A percentile compares a stretch with the other conserved stretches of the same genome.
Evolutionary conservation across 208 protist genomes (phyloP).

Genomic region (Acanthamoeba quina): DNA sequence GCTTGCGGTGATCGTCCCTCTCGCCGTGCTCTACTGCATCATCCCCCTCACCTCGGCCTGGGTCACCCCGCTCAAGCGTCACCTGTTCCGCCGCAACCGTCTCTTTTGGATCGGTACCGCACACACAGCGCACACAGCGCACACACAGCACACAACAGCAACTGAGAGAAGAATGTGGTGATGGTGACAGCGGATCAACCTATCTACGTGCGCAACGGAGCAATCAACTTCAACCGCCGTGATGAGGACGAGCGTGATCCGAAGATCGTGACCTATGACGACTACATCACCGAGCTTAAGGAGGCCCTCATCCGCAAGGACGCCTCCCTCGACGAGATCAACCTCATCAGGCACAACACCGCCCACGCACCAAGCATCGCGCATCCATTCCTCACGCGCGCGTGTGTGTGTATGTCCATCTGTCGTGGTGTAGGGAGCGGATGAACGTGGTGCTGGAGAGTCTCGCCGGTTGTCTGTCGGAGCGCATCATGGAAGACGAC

Average conservation of each 20-base stretch:
- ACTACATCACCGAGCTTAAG: slow-evolving; percentile 65
- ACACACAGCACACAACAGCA: background rate
- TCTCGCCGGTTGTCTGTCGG: slow-evolving; percentile 21
- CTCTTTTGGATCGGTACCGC: slow-evolving; percentile 38
- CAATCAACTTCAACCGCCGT: background rate
- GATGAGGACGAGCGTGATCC: slow-evolving; percentile 33
- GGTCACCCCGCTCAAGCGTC: slow-evolving; percentile 57
- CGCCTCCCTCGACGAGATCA: slow-evolving; percentile 50
- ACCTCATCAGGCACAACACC: slow-evolving; percentile 4
- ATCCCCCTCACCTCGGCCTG: slow-evolving; percentile 39
- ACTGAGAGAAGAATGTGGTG: background rate
- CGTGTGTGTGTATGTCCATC: too few relatives aligned
- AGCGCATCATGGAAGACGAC: slow-evolving; percentile 37
- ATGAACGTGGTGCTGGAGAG: slow-evolving; percentile 47
- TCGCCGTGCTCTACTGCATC: slow-evolving; percentile 41
- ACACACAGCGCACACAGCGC: background rate
- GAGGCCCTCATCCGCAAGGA: slow-evolving; percentile 62
- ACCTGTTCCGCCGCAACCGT: slow-evolving; percentile 41
- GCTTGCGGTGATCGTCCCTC: slow-evolving; percentile 39
- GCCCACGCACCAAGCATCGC: background rate
- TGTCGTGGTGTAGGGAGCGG: background rate
- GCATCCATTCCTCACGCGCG: too few relatives aligned
- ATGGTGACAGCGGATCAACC: slow-evolving; percentile 12
- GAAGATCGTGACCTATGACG: slow-evolving; percentile 57
- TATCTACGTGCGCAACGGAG: slow-evolving; percentile 28